Conservation (phyloP, 495 filamentous ascomycete species). For the Penicillium herquei region DNA sequence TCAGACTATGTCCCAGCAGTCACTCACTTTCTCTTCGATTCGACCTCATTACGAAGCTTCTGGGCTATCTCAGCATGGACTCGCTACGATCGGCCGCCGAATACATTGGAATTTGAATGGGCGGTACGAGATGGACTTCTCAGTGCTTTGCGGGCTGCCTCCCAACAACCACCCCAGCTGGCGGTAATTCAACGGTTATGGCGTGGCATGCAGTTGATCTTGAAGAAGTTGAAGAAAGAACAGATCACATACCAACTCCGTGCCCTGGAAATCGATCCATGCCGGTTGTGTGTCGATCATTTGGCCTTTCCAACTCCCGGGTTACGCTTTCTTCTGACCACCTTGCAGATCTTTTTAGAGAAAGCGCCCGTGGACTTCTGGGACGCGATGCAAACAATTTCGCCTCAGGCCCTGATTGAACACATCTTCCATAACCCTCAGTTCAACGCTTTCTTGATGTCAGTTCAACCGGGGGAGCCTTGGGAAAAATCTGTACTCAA, state of each 20-base stretch:
- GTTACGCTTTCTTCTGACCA: constrained; percentile 61
- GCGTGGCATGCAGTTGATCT: constrained; percentile 68
- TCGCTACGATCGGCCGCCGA: constrained; percentile 55
- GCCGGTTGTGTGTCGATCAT: constrained; percentile 72
- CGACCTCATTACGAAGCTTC: constrained; percentile 51
- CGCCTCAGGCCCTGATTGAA: constrained; percentile 70
- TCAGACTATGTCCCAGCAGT: constrained; percentile 72
- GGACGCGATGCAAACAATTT: constrained; percentile 78
- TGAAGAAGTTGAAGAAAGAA: constrained; percentile 67
- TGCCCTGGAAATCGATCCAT: constrained; percentile 76
- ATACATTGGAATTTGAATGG: constrained; percentile 75
- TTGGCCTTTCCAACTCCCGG: constrained; percentile 59
- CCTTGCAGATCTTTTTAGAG: constrained; percentile 64
- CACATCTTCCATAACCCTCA: constrained; percentile 71
- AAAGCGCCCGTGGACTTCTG: constrained; percentile 78
- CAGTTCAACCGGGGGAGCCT: constrained; percentile 53
- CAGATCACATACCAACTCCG: constrained; percentile 75
- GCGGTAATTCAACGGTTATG: constrained; percentile 65
- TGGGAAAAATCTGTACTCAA: constrained; percentile 55
- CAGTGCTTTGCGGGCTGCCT: constrained; percentile 33
- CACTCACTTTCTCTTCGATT: constrained; percentile 75
- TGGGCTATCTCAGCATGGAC: constrained; percentile 73
- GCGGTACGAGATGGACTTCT: constrained; percentile 67
- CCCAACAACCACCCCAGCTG: constrained; percentile 48
- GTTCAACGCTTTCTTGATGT: constrained; percentile 58